Evolutionary conservation across 2,329 filamentous ascomycete species (phyloP).

Genomic region (Fonsecaea nubica): DNA sequence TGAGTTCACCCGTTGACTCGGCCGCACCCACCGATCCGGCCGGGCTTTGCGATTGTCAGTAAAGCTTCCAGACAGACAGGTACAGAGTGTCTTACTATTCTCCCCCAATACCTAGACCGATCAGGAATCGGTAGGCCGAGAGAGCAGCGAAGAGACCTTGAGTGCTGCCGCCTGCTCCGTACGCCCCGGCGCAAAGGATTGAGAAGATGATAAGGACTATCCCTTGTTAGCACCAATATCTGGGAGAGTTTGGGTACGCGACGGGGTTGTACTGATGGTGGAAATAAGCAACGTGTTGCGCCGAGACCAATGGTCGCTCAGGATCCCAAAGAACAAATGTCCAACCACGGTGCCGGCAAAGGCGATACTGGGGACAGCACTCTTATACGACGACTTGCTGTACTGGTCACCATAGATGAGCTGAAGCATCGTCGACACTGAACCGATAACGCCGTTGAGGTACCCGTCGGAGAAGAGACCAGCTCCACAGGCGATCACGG

Average conservation of each 20-base stretch:
- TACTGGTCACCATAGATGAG: slow-evolving; percentile 73
- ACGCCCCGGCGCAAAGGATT: slow-evolving; percentile 76
- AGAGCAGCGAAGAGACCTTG: slow-evolving; percentile 77
- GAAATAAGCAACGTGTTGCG: slow-evolving; percentile 81
- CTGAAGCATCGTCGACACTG: slow-evolving; percentile 77
- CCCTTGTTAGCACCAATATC: slow-evolving; percentile 1
- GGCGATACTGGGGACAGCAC: slow-evolving; percentile 79
- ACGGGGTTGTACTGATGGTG: slow-evolving; percentile 61
- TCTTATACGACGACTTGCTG: slow-evolving; percentile 67
- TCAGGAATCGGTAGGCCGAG: slow-evolving; percentile 83
- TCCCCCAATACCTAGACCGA: slow-evolving; percentile 78
- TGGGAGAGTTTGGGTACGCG: neutral
- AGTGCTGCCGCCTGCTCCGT: slow-evolving; percentile 71
- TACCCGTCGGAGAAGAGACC: slow-evolving; percentile 53
- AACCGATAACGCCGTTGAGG: slow-evolving; percentile 75
- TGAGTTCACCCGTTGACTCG: slow-evolving; percentile 83
- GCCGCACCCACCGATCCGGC: slow-evolving; percentile 79
- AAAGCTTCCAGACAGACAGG: neutral
- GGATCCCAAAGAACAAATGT: slow-evolving; percentile 79
- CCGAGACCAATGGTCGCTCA: slow-evolving; percentile 82
- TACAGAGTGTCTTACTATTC: slow-evolving; percentile 44
- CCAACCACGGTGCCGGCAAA: slow-evolving; percentile 89
- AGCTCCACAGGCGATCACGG: slow-evolving; percentile 84
- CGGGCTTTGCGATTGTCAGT: slow-evolving; percentile 37
- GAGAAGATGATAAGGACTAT: slow-evolving; percentile 79